phyloP scores from a whole-genome alignment of 805 yeast species.

The Ogataea nakhonphanomensis region DNA sequence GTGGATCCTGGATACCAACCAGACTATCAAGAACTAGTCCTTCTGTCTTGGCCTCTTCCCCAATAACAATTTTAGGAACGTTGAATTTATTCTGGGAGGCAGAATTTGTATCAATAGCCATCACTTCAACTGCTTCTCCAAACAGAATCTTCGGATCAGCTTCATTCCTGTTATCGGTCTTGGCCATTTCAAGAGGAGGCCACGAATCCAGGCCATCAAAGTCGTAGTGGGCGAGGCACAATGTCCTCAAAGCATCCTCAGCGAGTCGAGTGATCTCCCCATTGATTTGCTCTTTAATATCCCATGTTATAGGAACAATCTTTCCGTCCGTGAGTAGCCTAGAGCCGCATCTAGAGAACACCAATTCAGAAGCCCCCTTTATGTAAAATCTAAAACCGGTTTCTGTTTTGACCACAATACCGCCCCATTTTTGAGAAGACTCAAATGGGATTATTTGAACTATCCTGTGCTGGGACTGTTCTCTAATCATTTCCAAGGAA shows the following conservation, averaged over 20 bases:
- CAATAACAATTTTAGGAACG: conserved; percentile 30
- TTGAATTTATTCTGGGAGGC: conserved; percentile 12
- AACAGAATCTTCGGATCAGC: conserved; percentile 44
- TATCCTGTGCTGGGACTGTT: conserved; percentile 38
- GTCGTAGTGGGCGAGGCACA: conserved; percentile 82
- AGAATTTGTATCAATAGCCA: conserved; percentile 20
- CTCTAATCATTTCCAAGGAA: conserved; percentile 43
- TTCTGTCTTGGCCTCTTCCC: conserved; percentile 16
- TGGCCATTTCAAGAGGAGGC: conserved; percentile 61
- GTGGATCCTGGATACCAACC: conserved; percentile 94
- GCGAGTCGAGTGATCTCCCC: conserved; percentile 51
- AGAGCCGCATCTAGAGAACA: conserved; percentile 57
- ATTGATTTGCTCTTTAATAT: conserved; percentile 29
- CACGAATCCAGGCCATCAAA: conserved; percentile 46
- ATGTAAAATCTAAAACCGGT: conserved; percentile 59
- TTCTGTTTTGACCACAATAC: conserved; percentile 54
- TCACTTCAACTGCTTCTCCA: conserved; percentile 30
- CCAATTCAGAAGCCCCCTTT: conserved; percentile 95
- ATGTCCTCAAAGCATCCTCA: conserved; percentile 76
- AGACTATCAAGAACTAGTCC: conserved; percentile 63
- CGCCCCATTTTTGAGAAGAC: conserved; percentile 91
- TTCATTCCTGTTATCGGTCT: conserved; percentile 31
- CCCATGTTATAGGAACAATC: conserved; percentile 29
- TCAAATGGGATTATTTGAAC: conserved; percentile 87
- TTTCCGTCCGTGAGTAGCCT: conserved; percentile 33